Conservation (phyloP, 306 rosid species). For the Cyamopsis tetragonoloba region DNA sequence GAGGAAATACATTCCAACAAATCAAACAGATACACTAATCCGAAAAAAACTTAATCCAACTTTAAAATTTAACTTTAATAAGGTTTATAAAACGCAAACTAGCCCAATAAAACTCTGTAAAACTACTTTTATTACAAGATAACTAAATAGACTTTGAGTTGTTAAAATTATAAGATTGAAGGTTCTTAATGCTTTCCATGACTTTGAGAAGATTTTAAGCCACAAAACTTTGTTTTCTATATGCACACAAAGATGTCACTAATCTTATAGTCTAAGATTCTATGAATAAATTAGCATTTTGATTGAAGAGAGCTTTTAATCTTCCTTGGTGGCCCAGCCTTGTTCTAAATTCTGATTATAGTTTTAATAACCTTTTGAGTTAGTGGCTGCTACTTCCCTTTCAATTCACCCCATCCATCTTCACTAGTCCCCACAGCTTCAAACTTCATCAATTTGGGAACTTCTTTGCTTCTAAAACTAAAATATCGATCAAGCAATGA, state of each 20-base stretch:
- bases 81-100: too few species aligned
- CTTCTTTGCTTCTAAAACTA: background rate
- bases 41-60: too few species aligned
- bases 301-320: background rate
- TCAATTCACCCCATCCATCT: background rate
- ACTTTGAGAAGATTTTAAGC: background rate
- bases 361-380: background rate
- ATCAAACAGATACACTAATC: too few species aligned
- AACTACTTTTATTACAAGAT: too few species aligned
- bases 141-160: too few species aligned
- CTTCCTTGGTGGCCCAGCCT: background rate
- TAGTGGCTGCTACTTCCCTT: background rate
- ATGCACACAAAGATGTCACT: background rate
- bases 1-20: too few species aligned
- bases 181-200: background rate
- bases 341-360: background rate
- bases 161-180: too few species aligned
- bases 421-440: background rate
- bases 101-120: too few species aligned
- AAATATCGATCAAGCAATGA: too few species aligned
- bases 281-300: background rate
- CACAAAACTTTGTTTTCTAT: conserved; percentile 8
- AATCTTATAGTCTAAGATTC: background rate
- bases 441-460: too few species aligned
- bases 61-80: too few species aligned